Conservation (phyloP, 2,329 filamentous ascomycete species). For the Colletotrichum cuscutae region DNA sequence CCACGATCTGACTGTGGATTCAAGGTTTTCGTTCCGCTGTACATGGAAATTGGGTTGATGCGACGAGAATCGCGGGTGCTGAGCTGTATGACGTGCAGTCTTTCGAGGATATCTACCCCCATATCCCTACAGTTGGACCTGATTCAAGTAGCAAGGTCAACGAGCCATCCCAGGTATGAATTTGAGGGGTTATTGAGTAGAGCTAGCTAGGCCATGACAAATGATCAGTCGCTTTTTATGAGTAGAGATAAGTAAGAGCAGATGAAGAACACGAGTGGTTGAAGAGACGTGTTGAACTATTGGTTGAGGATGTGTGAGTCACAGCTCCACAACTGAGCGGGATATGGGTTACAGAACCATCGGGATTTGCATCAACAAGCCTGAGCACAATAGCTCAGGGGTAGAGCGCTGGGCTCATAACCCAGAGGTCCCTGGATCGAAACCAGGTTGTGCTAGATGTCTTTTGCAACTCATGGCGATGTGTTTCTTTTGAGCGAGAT, state of each 20-base stretch:
- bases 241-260: neutral
- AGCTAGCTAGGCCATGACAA: neutral
- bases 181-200: too few relatives aligned
- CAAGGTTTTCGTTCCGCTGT: conserved; percentile 48
- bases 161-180: neutral
- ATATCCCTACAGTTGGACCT: neutral
- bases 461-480: neutral
- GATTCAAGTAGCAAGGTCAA: neutral
- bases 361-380: fast-evolving
- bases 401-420: conserved; percentile 35
- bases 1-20: conserved; percentile 42
- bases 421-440: conserved; percentile 35
- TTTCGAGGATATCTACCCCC: neutral
- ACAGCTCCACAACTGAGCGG: neutral
- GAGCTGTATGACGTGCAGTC: neutral
- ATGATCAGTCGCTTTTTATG: neutral
- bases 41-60: conserved; percentile 46
- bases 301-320: neutral
- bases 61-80: neutral
- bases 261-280: neutral
- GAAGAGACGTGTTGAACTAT: neutral
- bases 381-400: conserved; percentile 18
- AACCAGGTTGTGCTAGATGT: conserved; percentile 34
- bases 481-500: neutral
- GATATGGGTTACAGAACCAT: fast-evolving